phyloP scores from a whole-genome alignment of 768 basidiomycete genomes.

The Udeniomyces megalosporus region DNA sequence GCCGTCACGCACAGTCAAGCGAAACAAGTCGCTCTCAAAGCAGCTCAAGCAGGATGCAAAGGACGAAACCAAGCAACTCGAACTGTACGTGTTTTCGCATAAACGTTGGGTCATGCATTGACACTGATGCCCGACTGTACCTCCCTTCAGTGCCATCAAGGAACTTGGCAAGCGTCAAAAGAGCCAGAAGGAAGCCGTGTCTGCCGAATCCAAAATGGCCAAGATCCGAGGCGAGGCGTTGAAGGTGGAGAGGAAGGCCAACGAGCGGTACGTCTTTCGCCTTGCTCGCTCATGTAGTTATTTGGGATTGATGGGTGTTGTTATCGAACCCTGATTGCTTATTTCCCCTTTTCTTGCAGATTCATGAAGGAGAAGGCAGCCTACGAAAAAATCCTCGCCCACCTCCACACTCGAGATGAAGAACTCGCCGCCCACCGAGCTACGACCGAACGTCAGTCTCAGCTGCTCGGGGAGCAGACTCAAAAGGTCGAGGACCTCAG shows the following conservation, averaged over 20 bases:
- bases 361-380: constrained; percentile 1
- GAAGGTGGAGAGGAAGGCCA: constrained; percentile 1
- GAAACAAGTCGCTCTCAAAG: not conserved
- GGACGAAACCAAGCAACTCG: not conserved
- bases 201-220: not conserved
- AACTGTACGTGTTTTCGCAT: not conserved
- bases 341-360: too few relatives aligned
- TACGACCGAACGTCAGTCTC: not conserved
- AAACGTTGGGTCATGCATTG: too few relatives aligned
- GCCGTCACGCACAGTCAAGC: not conserved
- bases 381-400: not conserved
- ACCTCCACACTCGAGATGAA: not conserved
- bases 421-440: not conserved
- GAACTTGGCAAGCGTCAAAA: not conserved
- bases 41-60: not conserved
- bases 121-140: not conserved
- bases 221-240: not conserved
- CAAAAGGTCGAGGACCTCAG: not conserved
- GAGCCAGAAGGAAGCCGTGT: not conserved
- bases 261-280: not conserved
- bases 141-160: not conserved
- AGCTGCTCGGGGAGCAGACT: not conserved
- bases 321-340: too few relatives aligned
- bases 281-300: too few relatives aligned
- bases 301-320: too few relatives aligned